Evolutionary conservation across 169 alveolate genomes (phyloP).

Genomic region (Blepharisma undulans): DNA sequence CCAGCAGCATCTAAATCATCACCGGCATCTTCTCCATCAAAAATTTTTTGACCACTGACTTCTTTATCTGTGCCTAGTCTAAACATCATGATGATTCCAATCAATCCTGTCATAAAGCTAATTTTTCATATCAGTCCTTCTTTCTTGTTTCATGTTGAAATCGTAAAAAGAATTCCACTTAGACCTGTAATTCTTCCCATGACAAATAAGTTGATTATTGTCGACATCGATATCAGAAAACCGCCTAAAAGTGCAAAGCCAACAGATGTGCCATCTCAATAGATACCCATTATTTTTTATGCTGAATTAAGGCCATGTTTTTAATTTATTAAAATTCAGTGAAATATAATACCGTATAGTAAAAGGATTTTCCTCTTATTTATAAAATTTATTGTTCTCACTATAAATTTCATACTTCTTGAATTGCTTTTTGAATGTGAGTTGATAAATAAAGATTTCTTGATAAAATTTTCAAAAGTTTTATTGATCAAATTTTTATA

Average conservation of each 20-base stretch:
- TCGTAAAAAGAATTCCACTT: conserved; percentile 62
- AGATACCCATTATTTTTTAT: neutral
- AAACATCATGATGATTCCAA: conserved; percentile 34
- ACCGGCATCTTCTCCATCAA: conserved; percentile 35
- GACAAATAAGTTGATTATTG: conserved; percentile 47
- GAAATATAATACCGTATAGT: neutral
- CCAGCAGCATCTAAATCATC: conserved; percentile 49
- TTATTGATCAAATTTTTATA: no score
- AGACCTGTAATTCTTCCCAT: conserved; percentile 75
- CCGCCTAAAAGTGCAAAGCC: conserved; percentile 67
- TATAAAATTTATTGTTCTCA: neutral
- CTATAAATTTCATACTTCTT: no score
- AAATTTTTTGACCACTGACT: conserved; percentile 29
- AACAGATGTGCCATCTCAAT: neutral
- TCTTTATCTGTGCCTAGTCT: conserved; percentile 12
- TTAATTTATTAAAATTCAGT: neutral
- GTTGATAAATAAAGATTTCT: no score
- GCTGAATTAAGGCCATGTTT: neutral
- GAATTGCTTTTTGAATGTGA: no score
- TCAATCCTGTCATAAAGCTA: conserved; percentile 54
- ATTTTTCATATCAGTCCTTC: conserved; percentile 58
- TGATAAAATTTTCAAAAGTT: no score
- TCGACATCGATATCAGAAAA: conserved; percentile 50
- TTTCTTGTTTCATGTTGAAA: conserved; percentile 28
- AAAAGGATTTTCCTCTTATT: neutral